A percentile compares a stretch with the other conserved stretches of the same genome.
Conservation (phyloP, 371 early-diverging fungal genomes). For the Neoconidiobolus thromboides region DNA sequence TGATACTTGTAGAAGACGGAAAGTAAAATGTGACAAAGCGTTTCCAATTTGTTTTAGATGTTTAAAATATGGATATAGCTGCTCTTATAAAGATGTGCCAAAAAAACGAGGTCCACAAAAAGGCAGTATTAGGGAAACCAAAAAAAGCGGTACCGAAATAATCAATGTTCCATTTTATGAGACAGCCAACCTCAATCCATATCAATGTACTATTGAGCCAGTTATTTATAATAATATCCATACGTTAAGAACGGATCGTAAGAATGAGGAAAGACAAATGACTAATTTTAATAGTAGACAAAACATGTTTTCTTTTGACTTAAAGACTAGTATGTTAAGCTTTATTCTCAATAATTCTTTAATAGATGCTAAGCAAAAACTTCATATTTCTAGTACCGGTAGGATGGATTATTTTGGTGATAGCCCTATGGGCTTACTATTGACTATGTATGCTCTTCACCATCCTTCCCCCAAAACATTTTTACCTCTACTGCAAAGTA, state of each 20-base stretch:
- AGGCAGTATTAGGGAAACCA: background rate
- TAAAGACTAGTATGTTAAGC: no score
- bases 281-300: no score
- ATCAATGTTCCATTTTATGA: no score
- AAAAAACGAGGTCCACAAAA: background rate
- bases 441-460: conserved; percentile 4
- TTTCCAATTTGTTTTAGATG: conserved; percentile 1
- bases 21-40: background rate
- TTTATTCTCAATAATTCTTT: background rate
- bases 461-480: background rate
- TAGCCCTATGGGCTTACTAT: background rate
- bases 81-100: background rate
- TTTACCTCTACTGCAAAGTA: no score
- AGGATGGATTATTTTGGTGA: conserved; percentile 3
- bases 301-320: no score
- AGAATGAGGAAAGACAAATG: no score
- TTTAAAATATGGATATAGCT: background rate
- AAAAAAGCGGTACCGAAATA: no score
- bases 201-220: no score
- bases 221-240: no score
- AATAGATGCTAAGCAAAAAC: conserved; percentile 3
- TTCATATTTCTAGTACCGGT: background rate
- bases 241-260: no score
- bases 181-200: no score
- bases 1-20: conserved; percentile 1